Evolutionary conservation across 176 grass and related monocot genomes (phyloP).

Genomic region (Guadua angustifolia): DNA sequence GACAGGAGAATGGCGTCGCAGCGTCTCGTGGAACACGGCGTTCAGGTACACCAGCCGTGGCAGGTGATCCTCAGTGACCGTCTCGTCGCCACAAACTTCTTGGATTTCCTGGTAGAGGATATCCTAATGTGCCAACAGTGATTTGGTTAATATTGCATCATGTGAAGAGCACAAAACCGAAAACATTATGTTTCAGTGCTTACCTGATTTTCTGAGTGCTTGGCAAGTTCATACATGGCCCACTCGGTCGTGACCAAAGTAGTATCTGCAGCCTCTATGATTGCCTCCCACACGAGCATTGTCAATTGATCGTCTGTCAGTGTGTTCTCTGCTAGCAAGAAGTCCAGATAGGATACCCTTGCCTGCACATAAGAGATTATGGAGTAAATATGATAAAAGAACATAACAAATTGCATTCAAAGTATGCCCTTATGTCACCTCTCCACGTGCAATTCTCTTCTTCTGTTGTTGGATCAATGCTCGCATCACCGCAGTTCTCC

Average conservation of each 20-base stretch:
- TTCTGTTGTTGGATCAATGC: constrained; percentile 71
- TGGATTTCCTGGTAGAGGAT: constrained; percentile 67
- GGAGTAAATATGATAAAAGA: neutral
- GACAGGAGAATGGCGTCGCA: constrained; percentile 64
- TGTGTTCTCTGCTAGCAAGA: constrained; percentile 60
- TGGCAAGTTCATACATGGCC: constrained; percentile 86
- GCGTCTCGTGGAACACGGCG: constrained; percentile 80
- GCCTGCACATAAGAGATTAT: constrained; percentile 40
- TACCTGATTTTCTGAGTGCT: constrained; percentile 69
- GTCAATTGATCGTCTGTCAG: constrained; percentile 70
- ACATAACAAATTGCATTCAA: neutral
- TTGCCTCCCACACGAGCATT: constrained; percentile 68
- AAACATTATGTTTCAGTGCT: neutral
- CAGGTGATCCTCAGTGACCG: constrained; percentile 67
- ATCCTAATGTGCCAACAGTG: constrained; percentile 52
- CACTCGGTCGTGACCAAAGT: constrained; percentile 78
- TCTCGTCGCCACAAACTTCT: constrained; percentile 52
- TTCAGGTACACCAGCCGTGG: constrained; percentile 63
- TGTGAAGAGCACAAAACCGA: neutral
- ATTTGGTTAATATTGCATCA: neutral
- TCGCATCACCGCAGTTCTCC: constrained; percentile 54
- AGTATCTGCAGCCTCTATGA: constrained; percentile 84
- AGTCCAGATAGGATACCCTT: constrained; percentile 68
- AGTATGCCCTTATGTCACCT: constrained; percentile 47
- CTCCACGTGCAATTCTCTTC: constrained; percentile 56